Evolutionary conservation across 2,329 filamentous ascomycete species (phyloP), one percentile per base, ranked within the genome.

Genomic region (Colletotrichum coccodes): DNA sequence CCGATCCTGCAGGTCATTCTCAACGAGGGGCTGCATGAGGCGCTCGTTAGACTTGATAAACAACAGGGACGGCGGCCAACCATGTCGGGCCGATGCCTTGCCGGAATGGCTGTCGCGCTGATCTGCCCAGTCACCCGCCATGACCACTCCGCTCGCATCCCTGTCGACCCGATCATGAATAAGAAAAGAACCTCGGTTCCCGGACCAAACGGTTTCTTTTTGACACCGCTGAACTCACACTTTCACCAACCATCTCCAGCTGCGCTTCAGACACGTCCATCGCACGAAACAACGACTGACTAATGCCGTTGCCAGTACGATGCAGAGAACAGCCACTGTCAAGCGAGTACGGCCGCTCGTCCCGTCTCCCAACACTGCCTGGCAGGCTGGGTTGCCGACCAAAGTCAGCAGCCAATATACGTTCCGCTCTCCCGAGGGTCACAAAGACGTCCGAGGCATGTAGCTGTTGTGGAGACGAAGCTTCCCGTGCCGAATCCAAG

Each of bases 401-500:
- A 71, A 42, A 3, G 68, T 70, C 70, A 75, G 4, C 71, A 74
- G 2, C 77, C 76, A 5, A 79, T 64, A 72, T 76, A 78, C 11
- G 75, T 78, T 5, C 74, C 74, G 18, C 67, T 73, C 32, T 69
- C 73, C 11, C 71, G 68, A 32, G 71, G 68, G 16, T 70, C 60
- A 46, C 74, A 77, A 3, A 78, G 74, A 3, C 65, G 56, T 28
- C 73, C 72, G 9, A 78, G 67, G 62, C 75, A 77, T 12, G 73
- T 72, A 7, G 74, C 44, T 47, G 52, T 42, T 6, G 53, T 60
- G 7, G 58, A 64, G 34, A 77, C 75, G 60, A 75, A 76, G 12
- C 72, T 75, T 1, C 76, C 76, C 1, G 75, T 77, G 1, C 75
- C 75, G 12, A 78, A 66, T 12, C 76, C 76, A 71, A 78, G 75